Base-by-base conservation (phyloP, 176 grass and related monocot species). In the Eremochloa ophiuroides region DNA sequence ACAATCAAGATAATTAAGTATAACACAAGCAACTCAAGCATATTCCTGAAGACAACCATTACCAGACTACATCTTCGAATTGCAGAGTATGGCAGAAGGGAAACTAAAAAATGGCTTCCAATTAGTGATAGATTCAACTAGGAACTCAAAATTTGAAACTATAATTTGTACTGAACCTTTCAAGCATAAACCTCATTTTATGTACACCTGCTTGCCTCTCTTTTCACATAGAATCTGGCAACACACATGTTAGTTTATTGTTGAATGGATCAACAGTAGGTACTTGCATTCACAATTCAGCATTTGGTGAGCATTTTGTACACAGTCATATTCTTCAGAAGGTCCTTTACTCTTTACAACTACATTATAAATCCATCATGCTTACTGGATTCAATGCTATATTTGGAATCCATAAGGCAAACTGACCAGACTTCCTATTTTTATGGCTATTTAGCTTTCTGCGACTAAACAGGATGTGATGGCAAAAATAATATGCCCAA, bases 11-110 rank as follows among this genome's bases (percentile, higher is more conserved):
- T 46, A 77, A 33, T 65, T 18, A 85, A 71, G 27, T 68, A 71
- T 55, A 77, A 34, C 8, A 65, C 82, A 84, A 75, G 64, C 75
- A 92, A 71, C 12, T 80, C 73, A 65, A 85, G 74, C 17, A 42
- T 83, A 76, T 86, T 85, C 82, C 86, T 83, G 53, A 85, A 69
- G 28, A 87, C 78, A 72, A 81, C 71, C 41, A 75, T 89, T 72
- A 93, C 87, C 50, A 93, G 83, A 74, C 89, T 93, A 75, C 66
- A 88, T 87, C 71, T 75, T 87, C 16, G 20, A 83, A 78, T 78
- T 75, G 69, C 8, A 87, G 47, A 66, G 31, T 66, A 30, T 31
- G 66, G 40, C 8, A 35, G 7, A 67, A 39, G 77, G 62, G 15
- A 64, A 47, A 33, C n/a, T 6, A 20, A 66, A 51, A 16, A 37